Percentiles rank a stretch among this genome's conserved stretches.
Evolutionary conservation across 345 rosid species (phyloP).

Genomic region (Hypericum perforatum): DNA sequence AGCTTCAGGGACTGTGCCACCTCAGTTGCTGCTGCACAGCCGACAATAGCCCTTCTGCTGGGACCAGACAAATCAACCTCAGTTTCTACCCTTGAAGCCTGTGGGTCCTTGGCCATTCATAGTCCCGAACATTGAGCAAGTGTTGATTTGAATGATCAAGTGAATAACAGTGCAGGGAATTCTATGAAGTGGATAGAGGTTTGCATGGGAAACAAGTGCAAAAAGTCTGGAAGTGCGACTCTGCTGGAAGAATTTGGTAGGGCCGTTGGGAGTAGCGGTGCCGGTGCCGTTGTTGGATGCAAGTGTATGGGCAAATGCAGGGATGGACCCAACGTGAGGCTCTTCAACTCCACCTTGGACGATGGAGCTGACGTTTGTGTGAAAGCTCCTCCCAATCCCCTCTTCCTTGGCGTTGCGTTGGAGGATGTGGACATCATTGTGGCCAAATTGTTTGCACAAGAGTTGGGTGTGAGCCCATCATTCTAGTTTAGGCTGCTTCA

Average conservation of each 20-base stretch:
- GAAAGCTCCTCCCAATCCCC: slow-evolving; percentile 33
- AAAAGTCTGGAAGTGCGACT: slow-evolving; percentile 45
- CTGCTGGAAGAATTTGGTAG: slow-evolving; percentile 51
- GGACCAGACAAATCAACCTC: no score
- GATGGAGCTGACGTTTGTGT: slow-evolving; percentile 18
- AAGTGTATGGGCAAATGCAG: slow-evolving; percentile 76
- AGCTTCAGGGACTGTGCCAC: slow-evolving; percentile 15
- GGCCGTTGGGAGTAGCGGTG: slow-evolving; percentile 33
- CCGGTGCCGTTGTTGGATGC: slow-evolving; percentile 52
- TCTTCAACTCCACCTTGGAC: slow-evolving; percentile 16
- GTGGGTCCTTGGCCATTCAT: no score
- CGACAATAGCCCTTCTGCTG: no score
- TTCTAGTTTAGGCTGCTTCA: not conserved
- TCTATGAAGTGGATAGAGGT: slow-evolving; percentile 42
- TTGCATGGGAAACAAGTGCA: slow-evolving; percentile 74
- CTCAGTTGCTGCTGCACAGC: not conserved
- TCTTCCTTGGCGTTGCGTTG: slow-evolving; percentile 55
- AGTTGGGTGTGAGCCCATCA: slow-evolving; percentile 7
- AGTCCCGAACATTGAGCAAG: no score
- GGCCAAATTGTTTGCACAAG: slow-evolving; percentile 29
- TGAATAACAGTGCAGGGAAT: not conserved
- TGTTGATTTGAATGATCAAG: no score
- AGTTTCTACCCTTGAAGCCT: no score
- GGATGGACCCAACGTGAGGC: slow-evolving; percentile 58
- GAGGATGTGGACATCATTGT: slow-evolving; percentile 51